phyloP scores from a whole-genome alignment of 768 basidiomycete genomes.

The Boletus pseudopeckii region DNA sequence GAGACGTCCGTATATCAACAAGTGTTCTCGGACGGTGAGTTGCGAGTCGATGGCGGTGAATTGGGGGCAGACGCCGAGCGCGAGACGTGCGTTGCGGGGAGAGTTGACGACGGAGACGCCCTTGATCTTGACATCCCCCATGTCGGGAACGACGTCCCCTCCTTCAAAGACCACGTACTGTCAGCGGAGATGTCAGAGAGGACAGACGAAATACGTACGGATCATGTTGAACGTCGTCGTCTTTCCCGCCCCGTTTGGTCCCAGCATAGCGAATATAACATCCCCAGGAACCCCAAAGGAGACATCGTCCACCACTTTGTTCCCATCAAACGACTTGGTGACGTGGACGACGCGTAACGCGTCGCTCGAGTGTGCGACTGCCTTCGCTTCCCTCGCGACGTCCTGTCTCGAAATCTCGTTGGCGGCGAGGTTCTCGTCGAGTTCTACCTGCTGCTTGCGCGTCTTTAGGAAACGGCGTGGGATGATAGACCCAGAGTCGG shows the following conservation, averaged over 20 bases:
- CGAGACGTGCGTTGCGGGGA: constrained; percentile 59
- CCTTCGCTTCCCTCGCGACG: constrained; percentile 51
- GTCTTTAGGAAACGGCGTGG: constrained; percentile 36
- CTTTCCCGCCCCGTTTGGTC: constrained; percentile 83
- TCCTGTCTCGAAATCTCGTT: constrained; percentile 39
- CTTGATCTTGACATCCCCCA: constrained; percentile 67
- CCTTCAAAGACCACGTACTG: constrained; percentile 36
- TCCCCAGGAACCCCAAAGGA: constrained; percentile 62
- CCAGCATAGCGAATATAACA: constrained; percentile 69
- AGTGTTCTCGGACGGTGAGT: constrained; percentile 74
- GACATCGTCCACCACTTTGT: constrained; percentile 69
- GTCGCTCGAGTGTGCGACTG: constrained; percentile 48
- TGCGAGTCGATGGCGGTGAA: constrained; percentile 81
- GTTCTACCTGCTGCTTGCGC: constrained; percentile 11
- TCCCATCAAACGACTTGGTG: constrained; percentile 55
- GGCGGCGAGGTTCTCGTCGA: constrained; percentile 12
- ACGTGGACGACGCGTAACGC: constrained; percentile 60
- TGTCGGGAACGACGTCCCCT: constrained; percentile 63
- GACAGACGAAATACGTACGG: constrained; percentile 40
- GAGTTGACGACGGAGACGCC: constrained; percentile 63
- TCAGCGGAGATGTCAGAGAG: not conserved
- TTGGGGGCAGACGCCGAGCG: constrained; percentile 80
- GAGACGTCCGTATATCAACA: constrained; percentile 66
- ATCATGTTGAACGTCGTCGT: constrained; percentile 82
- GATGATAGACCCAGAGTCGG: constrained; percentile 62